Percentiles rank a stretch among this genome's conserved stretches.
These are phyloP conservation scores for Malus hybrid DNA, from an alignment of 331 rosid genomes.

Conservation along the genomic window DNA sequence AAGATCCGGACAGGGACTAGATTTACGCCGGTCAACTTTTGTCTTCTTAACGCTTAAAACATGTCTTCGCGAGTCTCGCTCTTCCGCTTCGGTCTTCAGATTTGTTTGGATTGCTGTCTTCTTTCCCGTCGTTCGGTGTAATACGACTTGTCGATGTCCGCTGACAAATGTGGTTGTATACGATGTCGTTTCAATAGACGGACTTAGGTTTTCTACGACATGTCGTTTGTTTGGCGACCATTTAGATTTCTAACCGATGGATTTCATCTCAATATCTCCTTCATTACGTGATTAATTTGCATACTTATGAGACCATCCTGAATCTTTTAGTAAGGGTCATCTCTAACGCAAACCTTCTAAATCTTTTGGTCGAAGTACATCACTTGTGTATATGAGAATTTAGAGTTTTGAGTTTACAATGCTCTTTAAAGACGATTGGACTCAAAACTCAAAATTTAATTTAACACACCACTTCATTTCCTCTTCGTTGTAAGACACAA, in stretches of 20 bases:
- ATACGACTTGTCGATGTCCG: not conserved
- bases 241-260: no score
- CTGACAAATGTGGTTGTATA: not conserved
- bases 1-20: no score
- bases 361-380: no score
- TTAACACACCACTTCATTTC: no score
- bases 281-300: no score
- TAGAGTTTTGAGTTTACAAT: accelerated
- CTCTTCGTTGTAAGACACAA: no score
- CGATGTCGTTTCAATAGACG: not conserved
- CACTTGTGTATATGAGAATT: no score
- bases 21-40: not conserved
- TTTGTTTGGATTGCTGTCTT: no score
- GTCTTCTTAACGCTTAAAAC: not conserved
- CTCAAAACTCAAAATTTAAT: no score
- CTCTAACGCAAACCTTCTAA: no score
- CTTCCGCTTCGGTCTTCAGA: not conserved
- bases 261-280: no score
- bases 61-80: not conserved
- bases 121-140: not conserved
- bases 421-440: accelerated
- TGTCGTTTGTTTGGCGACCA: not conserved
- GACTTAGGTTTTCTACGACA: not conserved
- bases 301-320: not conserved
- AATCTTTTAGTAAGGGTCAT: not conserved